A percentile compares a stretch with the other conserved stretches of the same genome.
These are phyloP conservation scores for Trichoderma parareesei DNA, from an alignment of 495 filamentous ascomycete species.

Conservation along the genomic window DNA sequence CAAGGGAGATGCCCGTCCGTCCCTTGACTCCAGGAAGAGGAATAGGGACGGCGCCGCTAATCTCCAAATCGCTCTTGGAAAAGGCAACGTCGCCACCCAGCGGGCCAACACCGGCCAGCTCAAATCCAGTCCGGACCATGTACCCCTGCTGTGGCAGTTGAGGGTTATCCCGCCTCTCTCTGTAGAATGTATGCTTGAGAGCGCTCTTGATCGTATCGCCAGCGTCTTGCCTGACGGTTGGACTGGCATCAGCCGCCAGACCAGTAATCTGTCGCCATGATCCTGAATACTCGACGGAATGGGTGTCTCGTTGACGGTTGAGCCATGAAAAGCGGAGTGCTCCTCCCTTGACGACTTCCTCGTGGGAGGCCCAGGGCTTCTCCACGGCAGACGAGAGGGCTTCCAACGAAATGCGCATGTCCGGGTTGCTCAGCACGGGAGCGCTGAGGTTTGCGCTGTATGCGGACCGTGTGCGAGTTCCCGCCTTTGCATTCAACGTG, in stretches of 20 bases:
- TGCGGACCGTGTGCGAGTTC: slow-evolving; percentile 80
- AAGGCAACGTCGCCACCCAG: slow-evolving; percentile 86
- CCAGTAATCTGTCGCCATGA: slow-evolving; percentile 84
- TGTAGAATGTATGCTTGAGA: slow-evolving; percentile 70
- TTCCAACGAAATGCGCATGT: slow-evolving; percentile 65
- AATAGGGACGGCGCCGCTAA: slow-evolving; percentile 64
- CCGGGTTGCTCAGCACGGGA: slow-evolving; percentile 71
- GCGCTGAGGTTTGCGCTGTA: slow-evolving; percentile 78
- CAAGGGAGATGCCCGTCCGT: slow-evolving; percentile 59
- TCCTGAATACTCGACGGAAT: slow-evolving; percentile 71
- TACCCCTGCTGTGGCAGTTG: slow-evolving; percentile 77
- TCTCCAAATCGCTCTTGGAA: slow-evolving; percentile 77
- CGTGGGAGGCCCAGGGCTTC: slow-evolving; percentile 87
- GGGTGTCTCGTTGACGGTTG: slow-evolving; percentile 49
- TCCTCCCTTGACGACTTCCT: slow-evolving; percentile 78
- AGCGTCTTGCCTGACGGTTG: slow-evolving; percentile 72
- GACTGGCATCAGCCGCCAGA: slow-evolving; percentile 63
- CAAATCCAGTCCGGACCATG: slow-evolving; percentile 63
- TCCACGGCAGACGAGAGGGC: slow-evolving; percentile 71
- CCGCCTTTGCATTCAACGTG: slow-evolving; percentile 69
- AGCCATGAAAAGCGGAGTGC: slow-evolving; percentile 68
- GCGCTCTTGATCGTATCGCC: slow-evolving; percentile 88
- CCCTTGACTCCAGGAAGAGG: slow-evolving; percentile 56
- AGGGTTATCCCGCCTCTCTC: slow-evolving; percentile 70
- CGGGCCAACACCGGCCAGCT: slow-evolving; percentile 79